Conservation (phyloP, 1,139 yeast genomes). For the Blastobotrys serpentis region DNA sequence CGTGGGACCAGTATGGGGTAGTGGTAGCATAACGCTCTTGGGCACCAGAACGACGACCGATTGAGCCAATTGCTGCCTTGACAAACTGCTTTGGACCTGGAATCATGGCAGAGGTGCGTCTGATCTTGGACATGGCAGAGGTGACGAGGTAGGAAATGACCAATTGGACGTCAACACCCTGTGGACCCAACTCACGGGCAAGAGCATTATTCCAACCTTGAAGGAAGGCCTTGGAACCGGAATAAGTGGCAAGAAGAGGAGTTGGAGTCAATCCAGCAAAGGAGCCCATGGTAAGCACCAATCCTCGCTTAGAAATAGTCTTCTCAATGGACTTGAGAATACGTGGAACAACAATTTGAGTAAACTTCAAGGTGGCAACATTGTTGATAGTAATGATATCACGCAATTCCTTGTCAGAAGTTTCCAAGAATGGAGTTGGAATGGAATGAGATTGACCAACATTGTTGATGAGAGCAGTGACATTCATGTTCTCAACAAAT, state of each 20-base stretch:
- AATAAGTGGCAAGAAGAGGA: conserved; percentile 86
- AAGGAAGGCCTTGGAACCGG: conserved; percentile 94
- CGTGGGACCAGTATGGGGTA: conserved; percentile 95
- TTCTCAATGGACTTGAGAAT: conserved; percentile 53
- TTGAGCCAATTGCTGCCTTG: conserved; percentile 56
- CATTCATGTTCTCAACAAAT: conserved; percentile 49
- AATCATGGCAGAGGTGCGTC: conserved; percentile 67
- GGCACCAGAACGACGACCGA: conserved; percentile 89
- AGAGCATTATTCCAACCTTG: conserved; percentile 90
- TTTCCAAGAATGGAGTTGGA: conserved; percentile 90
- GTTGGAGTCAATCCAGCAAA: conserved; percentile 94
- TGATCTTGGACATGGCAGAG: conserved; percentile 92
- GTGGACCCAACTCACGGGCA: conserved; percentile 74
- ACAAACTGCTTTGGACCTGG: conserved; percentile 87
- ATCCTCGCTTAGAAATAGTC: conserved; percentile 46
- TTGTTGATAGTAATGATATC: conserved; percentile 83
- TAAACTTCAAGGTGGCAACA: conserved; percentile 77
- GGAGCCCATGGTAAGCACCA: conserved; percentile 93
- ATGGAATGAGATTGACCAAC: conserved; percentile 94
- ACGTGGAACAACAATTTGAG: conserved; percentile 71
- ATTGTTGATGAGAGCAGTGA: conserved; percentile 80
- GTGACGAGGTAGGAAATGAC: conserved; percentile 90
- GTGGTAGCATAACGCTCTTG: conserved; percentile 83
- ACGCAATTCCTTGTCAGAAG: conserved; percentile 67
- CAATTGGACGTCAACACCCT: conserved; percentile 79